phyloP scores from a whole-genome alignment of 371 early-diverging fungal genomes.

The Circinella minor region DNA sequence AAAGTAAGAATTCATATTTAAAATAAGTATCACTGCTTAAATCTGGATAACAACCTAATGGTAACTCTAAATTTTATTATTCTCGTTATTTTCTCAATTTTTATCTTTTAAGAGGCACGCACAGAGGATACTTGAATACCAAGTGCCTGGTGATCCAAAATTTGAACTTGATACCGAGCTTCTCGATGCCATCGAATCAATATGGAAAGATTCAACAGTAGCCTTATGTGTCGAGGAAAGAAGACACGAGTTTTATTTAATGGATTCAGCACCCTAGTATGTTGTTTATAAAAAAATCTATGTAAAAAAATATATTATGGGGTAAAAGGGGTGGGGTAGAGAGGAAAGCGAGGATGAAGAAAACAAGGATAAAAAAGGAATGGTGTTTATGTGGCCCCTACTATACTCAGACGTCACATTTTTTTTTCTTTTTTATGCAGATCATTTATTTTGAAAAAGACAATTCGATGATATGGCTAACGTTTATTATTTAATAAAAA shows the following conservation, averaged over 20 bases:
- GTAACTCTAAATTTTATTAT: not conserved
- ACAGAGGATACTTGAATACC: conserved; percentile 45
- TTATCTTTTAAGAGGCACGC: conserved; percentile 27
- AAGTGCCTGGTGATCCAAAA: conserved; percentile 55
- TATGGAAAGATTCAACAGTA: conserved; percentile 69
- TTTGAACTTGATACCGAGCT: conserved; percentile 59
- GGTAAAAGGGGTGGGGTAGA: too few species aligned
- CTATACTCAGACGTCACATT: not conserved
- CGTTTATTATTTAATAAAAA: too few species aligned
- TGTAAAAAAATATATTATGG: not conserved
- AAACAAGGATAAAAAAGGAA: not conserved
- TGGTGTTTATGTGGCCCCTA: not conserved
- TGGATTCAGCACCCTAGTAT: conserved; percentile 71
- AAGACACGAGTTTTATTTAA: conserved; percentile 68
- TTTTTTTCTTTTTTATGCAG: not conserved
- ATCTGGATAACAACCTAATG: not conserved
- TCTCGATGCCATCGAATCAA: conserved; percentile 60
- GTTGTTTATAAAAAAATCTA: conserved; percentile 6
- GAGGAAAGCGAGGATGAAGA: not conserved
- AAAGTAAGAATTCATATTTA: conserved; percentile 21
- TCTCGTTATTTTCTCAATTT: not conserved
- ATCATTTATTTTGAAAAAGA: not conserved
- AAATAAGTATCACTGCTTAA: too few species aligned
- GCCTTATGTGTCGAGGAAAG: conserved; percentile 58
- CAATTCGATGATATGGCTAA: too few species aligned